These are phyloP conservation scores for Termitomyces eurrhizus DNA, from an alignment of 768 basidiomycete genomes.

Conservation along the genomic window DNA sequence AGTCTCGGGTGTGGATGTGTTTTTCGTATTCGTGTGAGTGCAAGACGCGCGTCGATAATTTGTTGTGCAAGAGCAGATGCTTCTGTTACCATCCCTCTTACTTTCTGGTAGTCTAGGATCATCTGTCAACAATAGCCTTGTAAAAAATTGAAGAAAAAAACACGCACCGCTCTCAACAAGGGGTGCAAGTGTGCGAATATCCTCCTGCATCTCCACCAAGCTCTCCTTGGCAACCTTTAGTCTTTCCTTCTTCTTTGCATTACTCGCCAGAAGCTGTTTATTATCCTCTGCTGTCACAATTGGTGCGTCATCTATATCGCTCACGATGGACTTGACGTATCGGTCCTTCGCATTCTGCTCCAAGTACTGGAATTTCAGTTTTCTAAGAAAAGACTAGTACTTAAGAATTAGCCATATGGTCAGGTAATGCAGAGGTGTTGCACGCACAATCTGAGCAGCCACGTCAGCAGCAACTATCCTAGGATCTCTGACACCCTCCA, in stretches of 20 bases:
- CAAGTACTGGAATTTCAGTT: conserved; percentile 85
- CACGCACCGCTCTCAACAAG: conserved; percentile 62
- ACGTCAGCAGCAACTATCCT: conserved; percentile 56
- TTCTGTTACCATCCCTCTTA: conserved; percentile 47
- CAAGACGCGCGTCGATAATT: conserved; percentile 80
- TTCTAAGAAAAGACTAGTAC: conserved; percentile 64
- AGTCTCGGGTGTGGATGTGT: conserved; percentile 77
- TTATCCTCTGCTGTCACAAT: conserved; percentile 80
- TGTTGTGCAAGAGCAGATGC: conserved; percentile 63
- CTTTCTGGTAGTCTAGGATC: conserved; percentile 53
- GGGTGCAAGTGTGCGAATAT: conserved; percentile 61
- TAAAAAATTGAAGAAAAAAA: neutral
- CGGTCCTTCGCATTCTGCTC: conserved; percentile 90
- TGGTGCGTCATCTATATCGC: conserved; percentile 79
- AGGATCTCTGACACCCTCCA: conserved; percentile 41
- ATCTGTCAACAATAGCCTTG: neutral
- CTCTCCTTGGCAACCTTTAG: conserved; percentile 62
- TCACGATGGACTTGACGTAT: conserved; percentile 83
- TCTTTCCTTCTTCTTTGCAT: conserved; percentile 67
- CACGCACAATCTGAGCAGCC: conserved; percentile 55
- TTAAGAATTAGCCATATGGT: neutral
- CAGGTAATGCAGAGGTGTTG: neutral
- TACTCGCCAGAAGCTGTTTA: conserved; percentile 52
- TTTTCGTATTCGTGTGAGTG: conserved; percentile 76
- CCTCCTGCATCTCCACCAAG: conserved; percentile 57